These are phyloP conservation scores for Galeopsis tetrahit DNA, from an alignment of 257 asterid genomes.

Conservation along the genomic window DNA sequence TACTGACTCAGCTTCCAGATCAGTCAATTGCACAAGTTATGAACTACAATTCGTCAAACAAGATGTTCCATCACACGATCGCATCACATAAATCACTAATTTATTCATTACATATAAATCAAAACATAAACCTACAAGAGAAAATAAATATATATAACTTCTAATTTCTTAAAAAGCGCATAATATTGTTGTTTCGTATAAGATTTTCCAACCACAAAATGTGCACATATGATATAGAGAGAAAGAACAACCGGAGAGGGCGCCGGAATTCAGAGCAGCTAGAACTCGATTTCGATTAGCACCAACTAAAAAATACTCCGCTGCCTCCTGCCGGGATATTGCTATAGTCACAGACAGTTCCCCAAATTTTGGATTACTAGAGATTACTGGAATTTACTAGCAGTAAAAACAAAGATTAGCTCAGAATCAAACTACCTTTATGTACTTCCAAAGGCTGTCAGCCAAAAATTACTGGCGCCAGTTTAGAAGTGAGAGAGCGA, in stretches of 20 bases:
- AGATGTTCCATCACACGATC: background rate
- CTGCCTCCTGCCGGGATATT: background rate
- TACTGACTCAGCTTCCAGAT: background rate
- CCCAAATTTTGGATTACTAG: background rate
- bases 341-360: background rate
- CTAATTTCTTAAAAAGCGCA: background rate
- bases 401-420: background rate
- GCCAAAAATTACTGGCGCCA: background rate
- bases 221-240: background rate
- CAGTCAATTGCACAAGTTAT: background rate
- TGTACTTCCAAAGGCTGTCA: background rate
- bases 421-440: background rate
- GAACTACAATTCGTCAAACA: conserved; percentile 13
- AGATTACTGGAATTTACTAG: background rate
- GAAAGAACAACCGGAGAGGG: conserved; percentile 18
- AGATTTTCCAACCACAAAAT: background rate
- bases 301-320: conserved; percentile 24
- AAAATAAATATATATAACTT: background rate
- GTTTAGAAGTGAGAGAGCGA: background rate
- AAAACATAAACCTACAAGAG: background rate
- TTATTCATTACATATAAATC: background rate
- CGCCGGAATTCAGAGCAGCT: background rate
- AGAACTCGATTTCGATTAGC: conserved; percentile 36
- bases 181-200: background rate
- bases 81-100: background rate